phyloP scores from a whole-genome alignment of 2,329 filamentous ascomycete genomes.

The Penicillium sp. region DNA sequence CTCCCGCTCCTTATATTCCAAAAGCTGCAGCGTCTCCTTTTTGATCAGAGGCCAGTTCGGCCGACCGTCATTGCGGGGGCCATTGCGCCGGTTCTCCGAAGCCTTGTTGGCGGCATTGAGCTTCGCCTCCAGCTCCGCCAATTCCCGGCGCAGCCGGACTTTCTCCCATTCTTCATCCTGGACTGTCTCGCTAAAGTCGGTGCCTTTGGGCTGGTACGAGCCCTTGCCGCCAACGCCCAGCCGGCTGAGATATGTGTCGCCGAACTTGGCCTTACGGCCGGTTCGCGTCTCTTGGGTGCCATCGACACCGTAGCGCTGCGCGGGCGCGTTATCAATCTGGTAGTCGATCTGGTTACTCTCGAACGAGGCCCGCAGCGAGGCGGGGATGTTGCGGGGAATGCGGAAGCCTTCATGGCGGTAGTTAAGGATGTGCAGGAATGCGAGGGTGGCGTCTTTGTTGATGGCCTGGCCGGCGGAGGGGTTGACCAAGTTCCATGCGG shows the following conservation, averaged over 20 bases:
- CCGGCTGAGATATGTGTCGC: constrained; percentile 89
- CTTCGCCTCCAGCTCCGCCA: constrained; percentile 82
- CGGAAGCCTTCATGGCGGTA: constrained; percentile 92
- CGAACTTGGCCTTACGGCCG: constrained; percentile 93
- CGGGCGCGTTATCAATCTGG: constrained; percentile 72
- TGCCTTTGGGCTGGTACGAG: constrained; percentile 74
- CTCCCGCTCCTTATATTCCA: constrained; percentile 88
- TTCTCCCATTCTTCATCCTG: constrained; percentile 95
- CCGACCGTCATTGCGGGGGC: constrained; percentile 58
- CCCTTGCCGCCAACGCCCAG: constrained; percentile 71
- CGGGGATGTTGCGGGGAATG: constrained; percentile 84
- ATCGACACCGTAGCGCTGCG: constrained; percentile 72
- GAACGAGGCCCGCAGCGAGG: constrained; percentile 84
- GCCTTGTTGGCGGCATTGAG: constrained; percentile 74
- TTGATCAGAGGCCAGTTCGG: constrained; percentile 88
- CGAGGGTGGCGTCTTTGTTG: constrained; percentile 89
- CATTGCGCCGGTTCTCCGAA: constrained; percentile 57
- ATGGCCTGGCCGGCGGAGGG: constrained; percentile 76
- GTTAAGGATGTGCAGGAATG: constrained; percentile 95
- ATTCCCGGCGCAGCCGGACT: constrained; percentile 86
- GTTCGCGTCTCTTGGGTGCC: constrained; percentile 75
- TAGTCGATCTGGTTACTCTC: constrained; percentile 97
- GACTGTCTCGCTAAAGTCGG: constrained; percentile 80
- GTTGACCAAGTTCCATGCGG: constrained; percentile 96
- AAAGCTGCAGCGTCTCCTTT: constrained; percentile 83